Evolutionary conservation across 2,329 filamentous ascomycete species (phyloP), one percentile per base, ranked within the genome.

Genomic region (Venturia effusa): DNA sequence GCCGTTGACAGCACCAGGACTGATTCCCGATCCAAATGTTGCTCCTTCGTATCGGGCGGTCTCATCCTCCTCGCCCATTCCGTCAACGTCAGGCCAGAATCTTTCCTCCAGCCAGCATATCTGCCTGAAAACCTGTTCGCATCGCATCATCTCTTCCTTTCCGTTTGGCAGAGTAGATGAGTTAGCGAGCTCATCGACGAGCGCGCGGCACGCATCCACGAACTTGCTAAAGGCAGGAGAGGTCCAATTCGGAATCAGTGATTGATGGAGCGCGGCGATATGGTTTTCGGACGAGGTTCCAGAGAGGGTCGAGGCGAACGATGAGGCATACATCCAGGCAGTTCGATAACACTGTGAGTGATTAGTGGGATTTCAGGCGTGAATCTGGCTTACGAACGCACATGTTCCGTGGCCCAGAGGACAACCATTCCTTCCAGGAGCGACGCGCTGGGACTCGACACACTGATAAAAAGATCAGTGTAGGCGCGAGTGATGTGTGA

Each of bases 361-460:
- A 37, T 43, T 22, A 37, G 61, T 48, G 37, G 17, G n/a, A 34
- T n/a, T 41, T 22, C 22, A 19, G 19, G 5, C 30, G 32, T 30
- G 13, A 45, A 19, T 6, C 8, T n/a, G 45, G 39, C 13, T 39
- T 15, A 3, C 2, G 22, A 27, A 71, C 76, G 57, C 74, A 79
- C 78, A 67, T 81, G 84, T 74, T 93, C 89, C 1, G 87, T 90
- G n/a, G 84, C 85, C 85, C 88, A 92, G 30, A 92, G 81, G n/a
- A 89, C 80, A 2, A 90, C 81, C 66, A 90, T 78, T 6, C 86
- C 87, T 71, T 91, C 87, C 2, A 92, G 75, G 70, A 89, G 71
- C 1, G 75, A 79, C 2, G 77, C 76, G 8, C 77, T 78, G 0
- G 80, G 75, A 61, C 79, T 79, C 15, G 82, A 78, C 4, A 80